phyloP scores from a whole-genome alignment of 305 asterid genomes.

The Rubia balearica region DNA sequence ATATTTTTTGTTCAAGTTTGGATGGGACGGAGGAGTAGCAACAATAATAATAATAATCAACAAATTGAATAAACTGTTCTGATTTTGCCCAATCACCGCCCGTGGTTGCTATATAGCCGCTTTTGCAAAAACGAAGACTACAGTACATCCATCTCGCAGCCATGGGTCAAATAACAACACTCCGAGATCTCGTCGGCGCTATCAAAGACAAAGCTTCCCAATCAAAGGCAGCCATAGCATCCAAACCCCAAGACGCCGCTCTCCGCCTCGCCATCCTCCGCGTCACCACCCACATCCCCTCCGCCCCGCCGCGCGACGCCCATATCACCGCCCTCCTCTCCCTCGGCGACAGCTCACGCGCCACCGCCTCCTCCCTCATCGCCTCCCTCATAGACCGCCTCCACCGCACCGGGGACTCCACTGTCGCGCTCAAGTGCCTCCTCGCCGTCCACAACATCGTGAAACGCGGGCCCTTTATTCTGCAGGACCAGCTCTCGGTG shows the following conservation, averaged over 20 bases:
- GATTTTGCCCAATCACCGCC: neutral
- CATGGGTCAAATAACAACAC: slow-evolving; percentile 45
- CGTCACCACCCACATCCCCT: slow-evolving; percentile 59
- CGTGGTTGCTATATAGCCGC: neutral
- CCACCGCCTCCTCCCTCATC: slow-evolving; percentile 59
- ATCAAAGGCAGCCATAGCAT: slow-evolving; percentile 59
- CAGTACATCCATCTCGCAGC: neutral
- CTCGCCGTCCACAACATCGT: slow-evolving; percentile 53
- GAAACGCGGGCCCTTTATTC: slow-evolving; percentile 72
- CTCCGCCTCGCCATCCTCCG: slow-evolving; percentile 70
- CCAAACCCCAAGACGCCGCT: slow-evolving; percentile 32
- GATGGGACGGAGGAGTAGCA: too few species aligned
- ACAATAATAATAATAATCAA: neutral
- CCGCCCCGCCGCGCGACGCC: slow-evolving; percentile 40
- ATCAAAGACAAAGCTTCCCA: slow-evolving; percentile 74
- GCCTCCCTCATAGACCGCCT: slow-evolving; percentile 72
- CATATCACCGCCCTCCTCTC: slow-evolving; percentile 49
- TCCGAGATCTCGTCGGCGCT: slow-evolving; percentile 48
- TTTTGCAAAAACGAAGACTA: neutral
- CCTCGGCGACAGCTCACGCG: slow-evolving; percentile 69
- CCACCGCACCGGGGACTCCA: slow-evolving; percentile 57
- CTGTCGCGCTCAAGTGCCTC: slow-evolving; percentile 73
- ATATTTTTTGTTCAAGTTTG: too few species aligned
- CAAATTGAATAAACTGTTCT: neutral
- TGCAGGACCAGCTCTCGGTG: slow-evolving; percentile 71